These are phyloP conservation scores for Geotrichum klebahnii DNA, from an alignment of 1,139 yeast genomes.

Conservation along the genomic window DNA sequence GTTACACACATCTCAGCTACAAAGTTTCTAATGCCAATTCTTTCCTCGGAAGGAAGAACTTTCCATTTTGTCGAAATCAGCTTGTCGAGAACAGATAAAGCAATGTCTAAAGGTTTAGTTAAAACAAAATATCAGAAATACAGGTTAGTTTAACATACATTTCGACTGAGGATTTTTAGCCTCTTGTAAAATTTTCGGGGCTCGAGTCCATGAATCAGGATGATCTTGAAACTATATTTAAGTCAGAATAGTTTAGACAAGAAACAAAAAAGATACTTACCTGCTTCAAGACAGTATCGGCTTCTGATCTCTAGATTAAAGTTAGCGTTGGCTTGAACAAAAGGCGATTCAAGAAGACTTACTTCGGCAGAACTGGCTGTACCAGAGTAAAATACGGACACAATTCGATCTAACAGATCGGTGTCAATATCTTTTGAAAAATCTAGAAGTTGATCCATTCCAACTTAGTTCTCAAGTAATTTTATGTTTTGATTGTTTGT, in stretches of 20 bases:
- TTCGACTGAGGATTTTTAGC: slow-evolving; percentile 82
- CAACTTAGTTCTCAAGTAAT: no score
- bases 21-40: slow-evolving; percentile 80
- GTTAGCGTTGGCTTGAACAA: not conserved
- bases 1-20: slow-evolving; percentile 90
- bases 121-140: not conserved
- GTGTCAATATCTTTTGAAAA: slow-evolving; percentile 82
- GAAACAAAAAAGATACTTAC: slow-evolving; percentile 24
- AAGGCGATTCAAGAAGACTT: slow-evolving; percentile 12
- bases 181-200: slow-evolving; percentile 79
- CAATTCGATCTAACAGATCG: slow-evolving; percentile 73
- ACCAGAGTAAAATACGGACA: slow-evolving; percentile 80
- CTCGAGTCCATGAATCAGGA: slow-evolving; percentile 93
- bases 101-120: slow-evolving; percentile 48
- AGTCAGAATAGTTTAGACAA: not conserved
- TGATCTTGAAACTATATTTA: slow-evolving; percentile 67
- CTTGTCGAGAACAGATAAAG: slow-evolving; percentile 82
- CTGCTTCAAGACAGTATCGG: slow-evolving; percentile 76
- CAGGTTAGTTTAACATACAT: slow-evolving; percentile 39
- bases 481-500: no score
- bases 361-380: slow-evolving; percentile 56
- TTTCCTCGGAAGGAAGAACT: slow-evolving; percentile 80
- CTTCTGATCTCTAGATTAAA: slow-evolving; percentile 56
- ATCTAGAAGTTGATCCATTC: slow-evolving; percentile 87
- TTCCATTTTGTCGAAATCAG: slow-evolving; percentile 92